Evolutionary conservation across 1,284 basidiomycete species (phyloP).

Genomic region (Acaromyces ingoldii): DNA sequence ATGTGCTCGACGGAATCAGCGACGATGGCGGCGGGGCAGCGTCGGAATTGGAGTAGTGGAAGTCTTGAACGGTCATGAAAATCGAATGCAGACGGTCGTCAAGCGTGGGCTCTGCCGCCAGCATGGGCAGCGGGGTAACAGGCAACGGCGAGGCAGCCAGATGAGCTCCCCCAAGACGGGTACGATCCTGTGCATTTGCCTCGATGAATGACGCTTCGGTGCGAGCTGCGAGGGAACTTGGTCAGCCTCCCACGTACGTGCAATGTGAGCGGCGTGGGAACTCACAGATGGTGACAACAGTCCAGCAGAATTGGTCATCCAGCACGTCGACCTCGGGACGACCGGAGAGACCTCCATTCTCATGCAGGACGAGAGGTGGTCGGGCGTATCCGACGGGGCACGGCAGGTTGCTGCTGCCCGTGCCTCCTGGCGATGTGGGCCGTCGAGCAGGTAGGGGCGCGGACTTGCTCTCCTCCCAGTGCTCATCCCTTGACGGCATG

Average conservation of each 20-base stretch:
- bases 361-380: constrained; percentile 53
- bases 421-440: neutral
- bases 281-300: constrained; percentile 89
- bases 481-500: too few species aligned
- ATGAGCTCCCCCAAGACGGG: constrained; percentile 2
- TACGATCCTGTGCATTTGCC: constrained; percentile 70
- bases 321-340: constrained; percentile 65
- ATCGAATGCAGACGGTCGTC: constrained; percentile 54
- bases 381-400: constrained; percentile 26
- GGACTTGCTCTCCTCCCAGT: too few species aligned
- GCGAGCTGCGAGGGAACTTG: constrained; percentile 22
- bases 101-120: constrained; percentile 73
- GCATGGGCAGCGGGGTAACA: constrained; percentile 78
- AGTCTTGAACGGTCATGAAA: constrained; percentile 6
- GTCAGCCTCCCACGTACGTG: constrained; percentile 11
- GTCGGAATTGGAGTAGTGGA: neutral
- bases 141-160: constrained; percentile 10
- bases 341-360: constrained; percentile 59
- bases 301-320: constrained; percentile 91
- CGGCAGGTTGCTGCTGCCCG: constrained; percentile 50
- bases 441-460: too few species aligned
- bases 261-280: constrained; percentile 22
- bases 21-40: neutral
- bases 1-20: constrained; percentile 21
- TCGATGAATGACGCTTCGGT: constrained; percentile 75